Evolutionary conservation across 2,329 filamentous ascomycete species (phyloP).

Genomic region (Hysterium pulicare): DNA sequence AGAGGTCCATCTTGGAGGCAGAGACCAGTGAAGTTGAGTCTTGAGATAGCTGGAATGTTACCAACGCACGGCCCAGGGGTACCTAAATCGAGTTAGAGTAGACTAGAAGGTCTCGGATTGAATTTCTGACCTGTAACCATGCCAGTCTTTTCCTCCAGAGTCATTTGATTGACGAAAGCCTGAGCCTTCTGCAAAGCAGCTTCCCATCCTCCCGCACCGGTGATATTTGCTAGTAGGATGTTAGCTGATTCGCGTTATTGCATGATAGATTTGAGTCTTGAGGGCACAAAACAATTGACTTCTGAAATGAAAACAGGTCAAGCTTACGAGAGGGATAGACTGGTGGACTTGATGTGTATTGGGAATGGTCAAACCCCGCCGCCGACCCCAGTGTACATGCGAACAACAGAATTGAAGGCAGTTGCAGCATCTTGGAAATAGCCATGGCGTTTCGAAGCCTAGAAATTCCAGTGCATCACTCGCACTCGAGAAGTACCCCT

Average conservation of each 20-base stretch:
- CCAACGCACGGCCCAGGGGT: constrained; percentile 21
- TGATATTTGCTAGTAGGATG: constrained; percentile 6
- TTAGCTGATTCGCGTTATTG: background rate
- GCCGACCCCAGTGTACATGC: background rate
- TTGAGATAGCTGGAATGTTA: constrained; percentile 33
- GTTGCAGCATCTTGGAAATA: background rate
- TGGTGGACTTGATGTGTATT: constrained; percentile 1
- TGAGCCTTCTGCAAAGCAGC: constrained; percentile 33
- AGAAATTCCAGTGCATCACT: background rate
- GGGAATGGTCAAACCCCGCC: background rate
- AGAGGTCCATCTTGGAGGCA: constrained; percentile 41
- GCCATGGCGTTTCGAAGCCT: background rate
- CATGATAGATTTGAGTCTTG: background rate
- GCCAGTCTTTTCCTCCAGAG: constrained; percentile 36
- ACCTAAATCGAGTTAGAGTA: background rate
- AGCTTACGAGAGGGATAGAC: constrained; percentile 3
- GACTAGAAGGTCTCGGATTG: background rate
- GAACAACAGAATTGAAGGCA: background rate
- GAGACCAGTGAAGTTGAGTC: constrained; percentile 39
- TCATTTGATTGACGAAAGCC: constrained; percentile 33
- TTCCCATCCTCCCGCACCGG: constrained; percentile 28
- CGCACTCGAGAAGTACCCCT: background rate
- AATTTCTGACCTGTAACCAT: constrained; percentile 19
- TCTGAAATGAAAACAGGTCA: background rate
- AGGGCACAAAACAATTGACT: too few species aligned